Conservation (phyloP, 148 eudicot species). For the Diospyros kaki region DNA sequence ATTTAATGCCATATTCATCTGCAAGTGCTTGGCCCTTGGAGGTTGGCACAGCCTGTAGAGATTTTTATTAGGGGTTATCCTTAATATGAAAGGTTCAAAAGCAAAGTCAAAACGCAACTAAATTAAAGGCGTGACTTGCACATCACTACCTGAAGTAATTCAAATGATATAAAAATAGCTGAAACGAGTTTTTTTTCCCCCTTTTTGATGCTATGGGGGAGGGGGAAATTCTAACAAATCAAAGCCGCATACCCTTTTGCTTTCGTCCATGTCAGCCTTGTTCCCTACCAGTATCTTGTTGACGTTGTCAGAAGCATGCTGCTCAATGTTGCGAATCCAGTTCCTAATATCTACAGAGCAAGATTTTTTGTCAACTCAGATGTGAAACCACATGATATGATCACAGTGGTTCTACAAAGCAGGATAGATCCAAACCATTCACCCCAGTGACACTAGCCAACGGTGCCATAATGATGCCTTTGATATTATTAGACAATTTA, state of each 20-base stretch:
- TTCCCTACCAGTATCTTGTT: slow-evolving; percentile 40
- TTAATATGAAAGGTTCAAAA: slow-evolving; percentile 5
- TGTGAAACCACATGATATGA: neutral
- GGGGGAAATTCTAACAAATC: neutral
- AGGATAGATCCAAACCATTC: neutral
- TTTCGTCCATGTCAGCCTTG: slow-evolving; percentile 47
- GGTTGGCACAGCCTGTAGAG: slow-evolving; percentile 69
- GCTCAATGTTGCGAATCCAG: slow-evolving; percentile 41
- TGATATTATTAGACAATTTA: too few species aligned
- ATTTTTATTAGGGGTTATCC: neutral
- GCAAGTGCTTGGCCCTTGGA: slow-evolving; percentile 94
- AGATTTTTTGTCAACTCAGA: neutral
- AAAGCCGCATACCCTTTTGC: slow-evolving; percentile 51
- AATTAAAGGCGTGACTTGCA: neutral
- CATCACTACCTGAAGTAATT: neutral
- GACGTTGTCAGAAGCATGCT: slow-evolving; percentile 45
- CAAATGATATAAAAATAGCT: neutral
- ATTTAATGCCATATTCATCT: slow-evolving; percentile 86
- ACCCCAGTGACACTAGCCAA: neutral
- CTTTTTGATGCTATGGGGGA: too few species aligned
- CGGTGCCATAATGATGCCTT: too few species aligned
- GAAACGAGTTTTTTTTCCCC: too few species aligned
- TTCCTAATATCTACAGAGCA: slow-evolving; percentile 42
- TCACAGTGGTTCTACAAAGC: neutral
- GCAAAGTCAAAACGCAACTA: neutral